Base-by-base conservation (phyloP, 139 green algal genomes). In the Micromonas commoda region DNA sequence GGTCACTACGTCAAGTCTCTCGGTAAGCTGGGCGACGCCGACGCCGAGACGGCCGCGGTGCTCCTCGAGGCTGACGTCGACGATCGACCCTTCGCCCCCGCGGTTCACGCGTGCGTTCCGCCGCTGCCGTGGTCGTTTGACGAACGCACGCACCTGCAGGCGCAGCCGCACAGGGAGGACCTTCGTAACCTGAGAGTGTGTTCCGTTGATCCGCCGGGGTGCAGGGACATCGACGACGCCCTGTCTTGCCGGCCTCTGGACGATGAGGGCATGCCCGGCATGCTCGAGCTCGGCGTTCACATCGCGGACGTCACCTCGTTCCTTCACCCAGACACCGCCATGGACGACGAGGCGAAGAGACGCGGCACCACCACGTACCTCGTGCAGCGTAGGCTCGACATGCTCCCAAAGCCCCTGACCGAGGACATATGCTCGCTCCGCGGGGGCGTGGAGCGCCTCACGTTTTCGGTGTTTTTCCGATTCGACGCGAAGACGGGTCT, bases 41-140 rank as follows among this genome's bases (percentile, higher is more conserved):
- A 86, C 20, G 88, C 91, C 13, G 94, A 98, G 80, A 97, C 90
- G 53, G 90, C 91, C 81, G 85, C 85, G 32, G 68, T 87, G 0
- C 85, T 89, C 0, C 81, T 87, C 21, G 82, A 89, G 77, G 77
- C 86, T 21, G 85, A 87, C 70, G 86, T 89, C 33, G 68, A 87
- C 45, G 67, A 64, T 52, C 68, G 71, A 63, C 82, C 80, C 26
- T 89, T 89, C 61, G 68, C 83, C 21, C 57, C 89, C 16, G 91
- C 91, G 0, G 94, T 98, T 51, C 89, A 97, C 77, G 92, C 88
- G 33, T 98, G 94, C 84, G 88, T 98, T 57, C 94, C 94, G 24
- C 87, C 86, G 3, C 87, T 97, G 77, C 94, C 94, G 5, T 98
- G 94, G 94, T 71, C 24, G 29, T 60, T 77, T 1, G 28, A 65